Percentiles rank a stretch among this genome's conserved stretches.
phyloP scores from a whole-genome alignment of 2,329 filamentous ascomycete species.

The Botryotinia globosa region DNA sequence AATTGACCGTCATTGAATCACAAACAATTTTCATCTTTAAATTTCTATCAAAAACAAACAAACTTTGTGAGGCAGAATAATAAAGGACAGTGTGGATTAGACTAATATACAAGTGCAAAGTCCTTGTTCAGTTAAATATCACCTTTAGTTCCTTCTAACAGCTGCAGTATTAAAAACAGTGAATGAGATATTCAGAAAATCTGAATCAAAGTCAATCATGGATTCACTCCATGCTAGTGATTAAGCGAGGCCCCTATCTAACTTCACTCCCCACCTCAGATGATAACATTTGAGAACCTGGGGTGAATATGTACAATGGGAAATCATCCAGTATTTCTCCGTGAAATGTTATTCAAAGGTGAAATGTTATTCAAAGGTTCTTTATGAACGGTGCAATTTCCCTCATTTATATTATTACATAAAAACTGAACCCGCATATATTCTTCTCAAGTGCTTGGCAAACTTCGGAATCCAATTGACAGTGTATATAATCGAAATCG shows the following conservation, averaged over 20 bases:
- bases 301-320: too few relatives aligned
- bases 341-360: too few relatives aligned
- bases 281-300: neutral
- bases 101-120: neutral
- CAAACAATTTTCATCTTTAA: neutral
- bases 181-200: too few relatives aligned
- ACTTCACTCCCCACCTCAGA: neutral
- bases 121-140: neutral
- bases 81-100: accelerated
- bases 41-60: neutral
- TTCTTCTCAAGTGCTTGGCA: neutral
- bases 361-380: too few relatives aligned
- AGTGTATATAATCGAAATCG: neutral
- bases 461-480: neutral
- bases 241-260: conserved; percentile 6
- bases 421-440: neutral
- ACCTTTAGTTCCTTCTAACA: neutral
- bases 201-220: neutral
- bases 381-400: neutral
- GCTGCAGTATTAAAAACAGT: neutral
- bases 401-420: neutral
- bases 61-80: too few relatives aligned
- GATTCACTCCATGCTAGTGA: neutral
- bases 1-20: accelerated
- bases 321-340: too few relatives aligned